Evolutionary conservation across 257 asterid species (phyloP), one percentile per base, ranked within the genome.

Genomic region (Fraxinus pennsylvanica): DNA sequence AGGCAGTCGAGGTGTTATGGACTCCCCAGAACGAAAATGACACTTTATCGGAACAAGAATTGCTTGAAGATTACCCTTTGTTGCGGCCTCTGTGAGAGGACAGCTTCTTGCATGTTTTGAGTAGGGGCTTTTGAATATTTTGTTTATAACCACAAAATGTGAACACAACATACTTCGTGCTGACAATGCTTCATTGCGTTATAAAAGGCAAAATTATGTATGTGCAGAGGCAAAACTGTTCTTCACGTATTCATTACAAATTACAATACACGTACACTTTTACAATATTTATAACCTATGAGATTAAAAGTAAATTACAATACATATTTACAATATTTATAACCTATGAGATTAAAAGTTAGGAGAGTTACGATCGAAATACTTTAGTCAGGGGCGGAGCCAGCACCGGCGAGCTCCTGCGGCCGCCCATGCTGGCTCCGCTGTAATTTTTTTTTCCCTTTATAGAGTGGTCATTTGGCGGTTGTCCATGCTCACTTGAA

Each of bases 1-100:
- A 94, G 97, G 98, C 97, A 2, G 97, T 94, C 19, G 97, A 94
- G 91, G 94, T 94, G 80, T 83, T 94, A 33, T 94, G 99, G 99
- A 94, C 99, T 7, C 99, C 99, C 22, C 99, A 94, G 78, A 90
- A 89, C 32, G 97, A 94, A 84, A 90, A 87, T 6, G 99, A 91
- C 81, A 79, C 91, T 1, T 81, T 94, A 65, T 90, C 99, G 3
- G 99, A 94, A 83, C 91, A 92, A 78, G 94, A 94, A 85, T 85
- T 94, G 52, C 93, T 94, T 8, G 91, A 91, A 82, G 97, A 94
- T 81, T 94, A 94, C 89, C 92, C 97, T 5, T 81, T 91, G 52
- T 78, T 94, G 84, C 86, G 94, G 80, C 99, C 97, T 77, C 87
- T 94, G 19, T 94, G 78, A 89, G 80, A 67, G 78, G 68, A 19